Evolutionary conservation across 345 rosid species (phyloP), one percentile per base, ranked within the genome.

Genomic region (Aquilaria yunnanensis): DNA sequence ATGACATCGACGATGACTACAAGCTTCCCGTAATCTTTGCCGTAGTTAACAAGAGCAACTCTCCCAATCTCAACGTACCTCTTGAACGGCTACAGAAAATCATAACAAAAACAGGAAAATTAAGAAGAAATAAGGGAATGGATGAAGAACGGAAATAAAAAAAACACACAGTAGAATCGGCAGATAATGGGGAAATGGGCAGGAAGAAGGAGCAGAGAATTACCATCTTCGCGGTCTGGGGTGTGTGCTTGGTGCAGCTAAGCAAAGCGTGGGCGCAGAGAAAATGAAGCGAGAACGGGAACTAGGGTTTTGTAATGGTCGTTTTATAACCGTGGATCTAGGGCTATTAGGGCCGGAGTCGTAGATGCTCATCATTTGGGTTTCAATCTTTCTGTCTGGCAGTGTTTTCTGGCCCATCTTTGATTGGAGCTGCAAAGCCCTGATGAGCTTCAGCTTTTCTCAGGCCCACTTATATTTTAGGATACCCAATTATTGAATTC

Each of bases 31-130:
- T 86, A 91, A 14, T 91, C 97, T 64, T 83, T 77, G 3, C 97
- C 93, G 67, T 90, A 90, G 84, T 88, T 90, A 69, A 90, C 84
- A 2, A 90, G 86, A 5, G 93, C 96, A 9, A 88, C 97, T 65
- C 96, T 76, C 23, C 96, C 97, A 61, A 90, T 90, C 93, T 90
- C 97, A 7, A 90, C 93, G 73, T 74, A 88, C 69, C 97, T 84
- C 83, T 90, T 88, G 83, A 90, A 90, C 31, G 89, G 86, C 97
- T 90, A 55, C 60, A 69, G 16, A 63, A 0, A 16, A 61, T 14
- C 45, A 37, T 2, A 37, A 37, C 46, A 10, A 47, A 34, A 51
- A 16, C 48, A 62, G 4, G 66, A 47, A 46, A 45, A 52, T 31
- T 14, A 55, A 61, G 6, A 53, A 9, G 5, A 13, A 56, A 6